Base-by-base conservation (phyloP, 2,329 filamentous ascomycete species). In the Aspergillus caelatus region DNA sequence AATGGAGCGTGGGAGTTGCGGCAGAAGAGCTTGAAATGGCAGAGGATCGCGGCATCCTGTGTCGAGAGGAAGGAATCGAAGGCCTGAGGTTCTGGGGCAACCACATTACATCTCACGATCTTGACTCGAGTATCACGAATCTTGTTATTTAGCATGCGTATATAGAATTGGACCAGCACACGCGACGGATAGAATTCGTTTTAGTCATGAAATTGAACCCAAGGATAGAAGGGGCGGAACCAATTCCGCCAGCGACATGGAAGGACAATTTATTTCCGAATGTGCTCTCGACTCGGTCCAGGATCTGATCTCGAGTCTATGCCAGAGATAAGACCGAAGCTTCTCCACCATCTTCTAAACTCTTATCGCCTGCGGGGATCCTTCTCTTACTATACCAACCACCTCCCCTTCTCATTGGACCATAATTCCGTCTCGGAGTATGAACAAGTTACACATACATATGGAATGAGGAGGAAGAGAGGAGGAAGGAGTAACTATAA, bases 1-100 rank as follows among this genome's bases (percentile, higher is more conserved):
- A 94, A 7, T 99, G 95, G 95, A 98, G 95, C 75, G 90, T 99
- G 9, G 95, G 95, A 10, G 94, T 99, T 26, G 95, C 95, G 1
- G 91, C 91, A 64, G 95, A 98, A 76, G 95, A 99, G 79, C 83
- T 99, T 14, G 92, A 97, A 75, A 97, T 99, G 94, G 94, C 94
- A 0, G 95, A 99, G 77, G 94, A 98, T 76, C 88, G 86, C 61
- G 95, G 95, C 0, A 88, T 89, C 3, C 77, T 99, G 23, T 98
- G 94, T 76, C 89, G 95, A 55, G 95, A 99, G 76, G 94, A 96
- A 72, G 90, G 93, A 5, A 87, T 98, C 16, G 94, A 97, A 76
- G 95, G 95, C 0, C 82, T 96, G 54, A 90, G 90, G 72, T 99
- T 96, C 77, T 99, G 95, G 95, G 89, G 91, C 78, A 99, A 99